phyloP scores from a whole-genome alignment of 805 yeast genomes.

The Nakazawaea wickerhamii region DNA sequence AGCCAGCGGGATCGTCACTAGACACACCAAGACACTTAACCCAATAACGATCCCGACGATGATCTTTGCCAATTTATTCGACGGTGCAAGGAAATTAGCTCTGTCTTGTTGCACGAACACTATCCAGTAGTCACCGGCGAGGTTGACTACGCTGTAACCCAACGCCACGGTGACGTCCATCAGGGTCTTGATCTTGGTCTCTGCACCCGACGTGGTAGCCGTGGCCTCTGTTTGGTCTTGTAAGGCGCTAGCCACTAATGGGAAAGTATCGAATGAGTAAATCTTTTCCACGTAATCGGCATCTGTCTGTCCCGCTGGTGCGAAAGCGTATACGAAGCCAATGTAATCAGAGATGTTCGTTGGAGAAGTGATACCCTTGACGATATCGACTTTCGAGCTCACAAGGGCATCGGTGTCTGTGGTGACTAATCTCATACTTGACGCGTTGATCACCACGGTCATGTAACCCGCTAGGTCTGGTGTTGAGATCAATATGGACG shows the following conservation, averaged over 20 bases:
- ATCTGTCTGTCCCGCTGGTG: slow-evolving; percentile 26
- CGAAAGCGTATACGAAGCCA: slow-evolving; percentile 38
- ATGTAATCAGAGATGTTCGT: slow-evolving; percentile 21
- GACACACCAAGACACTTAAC: slow-evolving; percentile 65
- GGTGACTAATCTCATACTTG: slow-evolving; percentile 33
- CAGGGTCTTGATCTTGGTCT: slow-evolving; percentile 31
- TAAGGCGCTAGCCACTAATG: slow-evolving; percentile 30
- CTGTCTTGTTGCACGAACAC: slow-evolving; percentile 64
- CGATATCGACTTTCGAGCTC: slow-evolving; percentile 22
- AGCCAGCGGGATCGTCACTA: slow-evolving; percentile 77
- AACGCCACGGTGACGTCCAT: slow-evolving; percentile 40
- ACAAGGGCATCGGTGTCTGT: slow-evolving; percentile 38
- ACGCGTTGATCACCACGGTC: slow-evolving; percentile 50
- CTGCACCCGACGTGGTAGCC: slow-evolving; percentile 37
- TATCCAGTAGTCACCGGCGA: slow-evolving; percentile 56
- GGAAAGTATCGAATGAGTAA: slow-evolving; percentile 17
- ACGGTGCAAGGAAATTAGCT: slow-evolving; percentile 55
- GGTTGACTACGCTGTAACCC: slow-evolving; percentile 47
- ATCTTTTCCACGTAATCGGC: slow-evolving; percentile 21
- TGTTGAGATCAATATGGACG: slow-evolving; percentile 57
- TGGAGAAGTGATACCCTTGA: slow-evolving; percentile 19
- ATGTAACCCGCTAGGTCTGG: slow-evolving; percentile 67
- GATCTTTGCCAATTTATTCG: slow-evolving; percentile 53
- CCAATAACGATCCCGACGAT: slow-evolving; percentile 77
- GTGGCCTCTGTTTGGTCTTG: slow-evolving; percentile 33